These are phyloP conservation scores for Fimicolochytrium jonesii DNA, from an alignment of 192 early-diverging fungal species.

Conservation along the genomic window DNA sequence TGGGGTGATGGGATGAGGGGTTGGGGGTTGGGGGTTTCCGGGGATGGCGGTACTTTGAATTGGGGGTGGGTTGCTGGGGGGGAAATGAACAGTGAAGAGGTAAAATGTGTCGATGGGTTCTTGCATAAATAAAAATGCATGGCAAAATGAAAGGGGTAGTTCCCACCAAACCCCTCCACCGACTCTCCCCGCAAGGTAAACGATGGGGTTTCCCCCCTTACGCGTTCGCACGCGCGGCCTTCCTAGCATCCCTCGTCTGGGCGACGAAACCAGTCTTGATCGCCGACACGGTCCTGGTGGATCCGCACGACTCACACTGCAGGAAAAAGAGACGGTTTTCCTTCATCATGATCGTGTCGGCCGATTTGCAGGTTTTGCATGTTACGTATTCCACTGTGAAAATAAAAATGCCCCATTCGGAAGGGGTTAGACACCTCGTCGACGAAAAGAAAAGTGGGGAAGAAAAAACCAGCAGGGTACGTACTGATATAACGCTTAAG, in stretches of 20 bases:
- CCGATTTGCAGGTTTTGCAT: slow-evolving; percentile 98
- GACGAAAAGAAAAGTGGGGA: background rate
- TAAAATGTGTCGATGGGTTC: too few species aligned
- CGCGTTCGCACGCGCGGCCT: slow-evolving; percentile 14
- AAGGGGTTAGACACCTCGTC: background rate
- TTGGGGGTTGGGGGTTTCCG: too few species aligned
- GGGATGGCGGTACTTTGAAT: too few species aligned
- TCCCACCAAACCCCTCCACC: too few species aligned
- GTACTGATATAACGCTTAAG: slow-evolving; percentile 92
- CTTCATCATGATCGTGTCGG: slow-evolving; percentile 90
- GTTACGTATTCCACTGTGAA: slow-evolving; percentile 87
- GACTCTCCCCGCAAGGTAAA: too few species aligned
- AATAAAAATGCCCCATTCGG: slow-evolving; percentile 4
- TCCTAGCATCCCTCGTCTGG: slow-evolving; percentile 37
- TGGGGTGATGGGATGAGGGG: too few species aligned
- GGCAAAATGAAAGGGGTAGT: too few species aligned
- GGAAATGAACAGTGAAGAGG: too few species aligned
- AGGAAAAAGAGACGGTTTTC: slow-evolving; percentile 95
- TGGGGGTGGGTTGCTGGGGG: too few species aligned
- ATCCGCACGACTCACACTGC: slow-evolving; percentile 95
- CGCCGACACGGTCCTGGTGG: slow-evolving; percentile 87
- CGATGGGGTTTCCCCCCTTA: background rate
- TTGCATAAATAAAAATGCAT: too few species aligned
- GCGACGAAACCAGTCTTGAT: slow-evolving; percentile 98
- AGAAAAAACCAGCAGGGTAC: slow-evolving; percentile 19